Conservation (phyloP, 768 basidiomycete species). For the Phallus indusiatus region DNA sequence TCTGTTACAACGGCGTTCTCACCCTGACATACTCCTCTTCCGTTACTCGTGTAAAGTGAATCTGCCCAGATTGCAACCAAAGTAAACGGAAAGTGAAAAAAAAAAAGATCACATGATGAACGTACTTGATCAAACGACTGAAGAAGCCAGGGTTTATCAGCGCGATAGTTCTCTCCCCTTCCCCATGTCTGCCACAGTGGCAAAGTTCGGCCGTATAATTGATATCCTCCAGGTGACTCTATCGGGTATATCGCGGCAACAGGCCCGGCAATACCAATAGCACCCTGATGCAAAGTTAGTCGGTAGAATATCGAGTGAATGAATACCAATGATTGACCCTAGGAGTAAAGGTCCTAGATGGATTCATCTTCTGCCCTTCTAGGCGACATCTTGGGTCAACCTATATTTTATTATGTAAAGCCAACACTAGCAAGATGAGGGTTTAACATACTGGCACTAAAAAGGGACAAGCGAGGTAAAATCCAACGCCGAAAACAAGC, state of each 20-base stretch:
- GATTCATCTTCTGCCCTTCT: constrained; percentile 68
- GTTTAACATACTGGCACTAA: constrained; percentile 41
- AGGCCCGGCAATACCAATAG: constrained; percentile 60
- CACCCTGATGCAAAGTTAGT: constrained; percentile 35
- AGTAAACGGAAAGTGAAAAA: neutral
- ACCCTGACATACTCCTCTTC: constrained; percentile 44
- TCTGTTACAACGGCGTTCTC: neutral
- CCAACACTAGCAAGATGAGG: neutral
- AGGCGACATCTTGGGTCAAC: constrained; percentile 50
- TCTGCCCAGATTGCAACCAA: constrained; percentile 18
- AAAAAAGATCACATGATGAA: neutral
- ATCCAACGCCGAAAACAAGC: constrained; percentile 55
- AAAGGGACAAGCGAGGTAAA: constrained; percentile 58
- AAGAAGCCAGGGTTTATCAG: constrained; percentile 49
- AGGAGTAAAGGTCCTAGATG: constrained; percentile 57
- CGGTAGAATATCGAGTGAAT: neutral
- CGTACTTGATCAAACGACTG: constrained; percentile 54
- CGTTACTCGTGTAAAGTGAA: constrained; percentile 40
- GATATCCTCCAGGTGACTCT: constrained; percentile 58
- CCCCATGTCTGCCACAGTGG: constrained; percentile 62
- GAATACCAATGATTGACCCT: constrained; percentile 29
- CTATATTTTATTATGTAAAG: constrained; percentile 19
- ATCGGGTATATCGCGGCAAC: constrained; percentile 59
- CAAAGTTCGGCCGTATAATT: constrained; percentile 52
- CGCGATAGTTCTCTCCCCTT: constrained; percentile 34